Percentiles rank a stretch among this genome's conserved stretches.
Conservation (phyloP, 2,329 filamentous ascomycete genomes). For the Juglanconis oblonga region DNA sequence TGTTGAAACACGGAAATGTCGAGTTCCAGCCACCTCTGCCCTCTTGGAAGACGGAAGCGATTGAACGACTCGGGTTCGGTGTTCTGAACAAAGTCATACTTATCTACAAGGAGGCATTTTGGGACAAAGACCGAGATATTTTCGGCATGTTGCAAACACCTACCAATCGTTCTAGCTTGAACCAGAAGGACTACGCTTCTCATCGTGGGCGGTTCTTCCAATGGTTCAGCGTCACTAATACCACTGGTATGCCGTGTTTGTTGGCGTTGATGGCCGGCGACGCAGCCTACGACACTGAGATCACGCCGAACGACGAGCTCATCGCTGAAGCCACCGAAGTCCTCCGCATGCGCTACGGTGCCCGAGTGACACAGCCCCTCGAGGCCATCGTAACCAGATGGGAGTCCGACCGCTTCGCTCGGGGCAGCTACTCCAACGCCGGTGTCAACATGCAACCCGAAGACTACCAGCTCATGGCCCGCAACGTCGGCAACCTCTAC, state of each 20-base stretch:
- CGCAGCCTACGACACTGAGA: conserved; percentile 84
- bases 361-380: conserved; percentile 62
- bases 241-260: conserved; percentile 81
- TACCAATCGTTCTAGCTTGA: conserved; percentile 63
- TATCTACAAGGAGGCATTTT: conserved; percentile 86
- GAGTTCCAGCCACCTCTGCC: conserved; percentile 91
- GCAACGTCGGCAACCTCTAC: conserved; percentile 78
- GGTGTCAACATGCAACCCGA: conserved; percentile 76
- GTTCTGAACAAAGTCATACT: conserved; percentile 93
- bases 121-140: conserved; percentile 86
- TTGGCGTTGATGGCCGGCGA: conserved; percentile 95
- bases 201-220: conserved; percentile 92
- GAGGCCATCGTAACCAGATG: conserved; percentile 91
- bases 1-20: conserved; percentile 79
- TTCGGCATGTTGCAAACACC: conserved; percentile 86
- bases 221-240: conserved; percentile 94
- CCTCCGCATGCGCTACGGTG: conserved; percentile 71
- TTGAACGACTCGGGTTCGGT: conserved; percentile 84
- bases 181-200: conserved; percentile 74
- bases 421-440: conserved; percentile 93
- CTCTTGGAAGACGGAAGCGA: conserved; percentile 76
- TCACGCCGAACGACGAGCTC: conserved; percentile 69
- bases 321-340: conserved; percentile 78
- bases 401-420: conserved; percentile 86
- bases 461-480: conserved; percentile 91